Percentiles rank a stretch among this genome's conserved stretches.
Conservation (phyloP, 495 filamentous ascomycete species). For the Penicillium crystallinum region DNA sequence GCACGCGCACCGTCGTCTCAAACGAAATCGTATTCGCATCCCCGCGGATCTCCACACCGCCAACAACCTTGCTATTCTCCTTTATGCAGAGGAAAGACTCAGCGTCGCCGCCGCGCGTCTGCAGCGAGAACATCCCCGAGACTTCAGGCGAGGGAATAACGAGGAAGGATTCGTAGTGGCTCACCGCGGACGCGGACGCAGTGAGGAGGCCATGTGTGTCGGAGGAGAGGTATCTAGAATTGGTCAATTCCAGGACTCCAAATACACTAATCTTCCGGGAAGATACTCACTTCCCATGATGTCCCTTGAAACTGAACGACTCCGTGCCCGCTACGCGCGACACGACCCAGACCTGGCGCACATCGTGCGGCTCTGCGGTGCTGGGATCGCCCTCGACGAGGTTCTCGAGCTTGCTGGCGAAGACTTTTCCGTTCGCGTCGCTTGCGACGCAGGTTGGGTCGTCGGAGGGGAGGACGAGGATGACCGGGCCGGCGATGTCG, state of each 20-base stretch:
- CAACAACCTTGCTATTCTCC: conserved; percentile 38
- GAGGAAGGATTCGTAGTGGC: conserved; percentile 75
- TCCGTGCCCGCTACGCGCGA: conserved; percentile 80
- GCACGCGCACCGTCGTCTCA: conserved; percentile 71
- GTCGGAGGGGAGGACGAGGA: conserved; percentile 70
- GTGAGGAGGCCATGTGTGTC: conserved; percentile 76
- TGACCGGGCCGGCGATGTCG: conserved; percentile 80
- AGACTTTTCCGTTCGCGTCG: conserved; percentile 81
- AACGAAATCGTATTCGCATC: conserved; percentile 69
- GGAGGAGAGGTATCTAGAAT: conserved; percentile 64
- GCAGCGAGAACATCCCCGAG: conserved; percentile 61
- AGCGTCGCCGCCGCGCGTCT: conserved; percentile 49
- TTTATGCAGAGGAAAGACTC: conserved; percentile 50
- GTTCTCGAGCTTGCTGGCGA: conserved; percentile 73
- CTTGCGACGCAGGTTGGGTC: conserved; percentile 68
- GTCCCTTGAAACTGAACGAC: conserved; percentile 74
- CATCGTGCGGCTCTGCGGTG: conserved; percentile 88
- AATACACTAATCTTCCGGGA: no score
- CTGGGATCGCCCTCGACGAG: conserved; percentile 69
- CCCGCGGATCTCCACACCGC: conserved; percentile 60
- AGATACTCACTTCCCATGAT: conserved; percentile 77
- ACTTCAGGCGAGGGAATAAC: conserved; percentile 59
- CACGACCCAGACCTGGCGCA: conserved; percentile 92
- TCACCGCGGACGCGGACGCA: conserved; percentile 74
- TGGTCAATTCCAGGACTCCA: no score